Conservation (phyloP, 495 filamentous ascomycete species). For the Penicillium atrosanguineum region DNA sequence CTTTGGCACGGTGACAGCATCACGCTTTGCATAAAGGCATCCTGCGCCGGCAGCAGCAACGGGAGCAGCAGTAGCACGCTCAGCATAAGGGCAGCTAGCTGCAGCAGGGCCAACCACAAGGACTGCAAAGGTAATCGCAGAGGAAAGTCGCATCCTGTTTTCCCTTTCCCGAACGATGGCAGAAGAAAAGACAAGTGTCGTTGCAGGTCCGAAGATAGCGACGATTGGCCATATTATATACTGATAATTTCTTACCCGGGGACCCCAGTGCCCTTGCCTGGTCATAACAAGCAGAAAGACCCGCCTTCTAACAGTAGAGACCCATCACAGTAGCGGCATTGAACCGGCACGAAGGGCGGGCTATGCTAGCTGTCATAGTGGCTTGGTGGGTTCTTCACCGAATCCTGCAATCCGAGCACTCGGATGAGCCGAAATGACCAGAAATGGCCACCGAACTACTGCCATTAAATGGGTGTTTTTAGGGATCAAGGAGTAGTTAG, state of each 20-base stretch:
- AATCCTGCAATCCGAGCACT: not conserved
- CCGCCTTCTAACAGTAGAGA: too few relatives aligned
- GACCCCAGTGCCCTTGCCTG: too few relatives aligned
- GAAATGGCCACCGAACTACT: not conserved
- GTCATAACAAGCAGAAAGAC: too few relatives aligned
- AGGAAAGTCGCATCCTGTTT: not conserved
- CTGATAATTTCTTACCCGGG: too few relatives aligned
- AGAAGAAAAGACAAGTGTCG: too few relatives aligned
- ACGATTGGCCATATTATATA: too few relatives aligned
- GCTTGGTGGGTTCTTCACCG: not conserved
- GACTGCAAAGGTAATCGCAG: conserved; percentile 1
- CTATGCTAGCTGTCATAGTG: not conserved
- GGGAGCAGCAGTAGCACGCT: not conserved
- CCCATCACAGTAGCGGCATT: too few relatives aligned
- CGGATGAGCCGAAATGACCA: not conserved
- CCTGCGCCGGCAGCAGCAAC: not conserved
- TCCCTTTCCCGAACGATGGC: too few relatives aligned
- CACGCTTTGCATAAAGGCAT: conserved; percentile 3
- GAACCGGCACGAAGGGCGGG: too few relatives aligned
- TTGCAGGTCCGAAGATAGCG: too few relatives aligned
- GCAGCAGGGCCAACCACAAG: conserved; percentile 2
- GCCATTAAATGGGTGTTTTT: too few relatives aligned
- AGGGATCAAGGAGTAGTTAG: too few relatives aligned
- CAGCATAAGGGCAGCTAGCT: conserved; percentile 3
- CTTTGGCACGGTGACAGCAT: not conserved